phyloP scores from a whole-genome alignment of 176 grass and related monocot species.

The Triticum turgidum region DNA sequence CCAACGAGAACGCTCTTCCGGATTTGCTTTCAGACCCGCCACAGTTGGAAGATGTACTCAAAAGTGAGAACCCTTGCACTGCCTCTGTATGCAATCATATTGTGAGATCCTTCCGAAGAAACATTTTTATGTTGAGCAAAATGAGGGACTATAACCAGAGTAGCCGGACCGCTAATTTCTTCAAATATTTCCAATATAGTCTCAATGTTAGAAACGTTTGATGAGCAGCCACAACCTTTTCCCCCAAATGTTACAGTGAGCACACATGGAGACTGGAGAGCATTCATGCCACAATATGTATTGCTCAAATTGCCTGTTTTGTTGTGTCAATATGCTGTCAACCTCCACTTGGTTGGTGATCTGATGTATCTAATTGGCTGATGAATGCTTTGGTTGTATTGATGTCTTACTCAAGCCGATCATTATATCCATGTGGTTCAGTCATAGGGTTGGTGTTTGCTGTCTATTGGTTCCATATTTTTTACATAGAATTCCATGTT shows the following conservation, averaged over 20 bases:
- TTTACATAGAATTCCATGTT: slow-evolving; percentile 23
- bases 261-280: not conserved
- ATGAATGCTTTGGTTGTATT: not conserved
- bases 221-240: slow-evolving; percentile 7
- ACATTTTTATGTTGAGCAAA: not conserved
- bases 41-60: slow-evolving; percentile 75
- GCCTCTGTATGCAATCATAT: slow-evolving; percentile 14
- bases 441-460: not conserved
- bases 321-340: slow-evolving; percentile 1
- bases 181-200: not conserved
- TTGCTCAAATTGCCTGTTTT: slow-evolving; percentile 26
- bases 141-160: not conserved
- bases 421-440: not conserved
- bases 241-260: not conserved
- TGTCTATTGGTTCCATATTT: slow-evolving; percentile 5
- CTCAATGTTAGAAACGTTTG: slow-evolving; percentile 3
- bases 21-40: slow-evolving; percentile 82
- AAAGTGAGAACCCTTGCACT: slow-evolving; percentile 52
- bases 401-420: not conserved
- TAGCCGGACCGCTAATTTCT: not conserved
- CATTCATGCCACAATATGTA: not conserved
- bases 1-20: slow-evolving; percentile 60
- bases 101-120: not conserved
- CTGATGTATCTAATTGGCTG: slow-evolving; percentile 11
- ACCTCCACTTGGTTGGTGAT: not conserved